A percentile compares a stretch with the other conserved stretches of the same genome.
Conservation (phyloP, 345 rosid species). For the Eucalyptus cloeziana region DNA sequence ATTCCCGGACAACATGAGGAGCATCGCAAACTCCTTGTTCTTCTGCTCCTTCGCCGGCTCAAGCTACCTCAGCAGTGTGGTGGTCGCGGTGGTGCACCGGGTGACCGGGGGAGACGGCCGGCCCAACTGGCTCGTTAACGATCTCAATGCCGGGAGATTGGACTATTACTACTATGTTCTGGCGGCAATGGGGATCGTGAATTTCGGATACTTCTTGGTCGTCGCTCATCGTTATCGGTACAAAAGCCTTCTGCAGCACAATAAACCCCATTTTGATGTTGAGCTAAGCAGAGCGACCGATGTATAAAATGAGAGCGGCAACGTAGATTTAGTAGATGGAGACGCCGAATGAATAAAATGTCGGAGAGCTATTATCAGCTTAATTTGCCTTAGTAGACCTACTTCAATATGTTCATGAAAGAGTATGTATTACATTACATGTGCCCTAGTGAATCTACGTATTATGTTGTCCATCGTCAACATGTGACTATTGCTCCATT, state of each 20-base stretch:
- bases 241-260: slow-evolving; percentile 8
- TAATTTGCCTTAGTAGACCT: neutral
- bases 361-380: neutral
- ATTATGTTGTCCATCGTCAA: neutral
- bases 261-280: neutral
- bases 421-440: neutral
- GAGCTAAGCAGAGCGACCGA: neutral
- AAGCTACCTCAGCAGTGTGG: slow-evolving; percentile 18
- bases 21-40: slow-evolving; percentile 40
- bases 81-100: slow-evolving; percentile 21
- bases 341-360: neutral
- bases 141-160: slow-evolving; percentile 36
- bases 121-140: slow-evolving; percentile 41
- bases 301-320: neutral
- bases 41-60: slow-evolving; percentile 22
- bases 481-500: neutral
- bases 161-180: slow-evolving; percentile 45
- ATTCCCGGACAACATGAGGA: slow-evolving; percentile 57
- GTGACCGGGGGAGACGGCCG: slow-evolving; percentile 18
- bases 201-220: slow-evolving; percentile 33
- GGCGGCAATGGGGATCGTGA: slow-evolving; percentile 33
- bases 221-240: slow-evolving; percentile 30
- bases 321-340: neutral
- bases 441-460: neutral
- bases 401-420: neutral